phyloP scores from a whole-genome alignment of 1,284 basidiomycete species.

The Cronartium quercuum region DNA sequence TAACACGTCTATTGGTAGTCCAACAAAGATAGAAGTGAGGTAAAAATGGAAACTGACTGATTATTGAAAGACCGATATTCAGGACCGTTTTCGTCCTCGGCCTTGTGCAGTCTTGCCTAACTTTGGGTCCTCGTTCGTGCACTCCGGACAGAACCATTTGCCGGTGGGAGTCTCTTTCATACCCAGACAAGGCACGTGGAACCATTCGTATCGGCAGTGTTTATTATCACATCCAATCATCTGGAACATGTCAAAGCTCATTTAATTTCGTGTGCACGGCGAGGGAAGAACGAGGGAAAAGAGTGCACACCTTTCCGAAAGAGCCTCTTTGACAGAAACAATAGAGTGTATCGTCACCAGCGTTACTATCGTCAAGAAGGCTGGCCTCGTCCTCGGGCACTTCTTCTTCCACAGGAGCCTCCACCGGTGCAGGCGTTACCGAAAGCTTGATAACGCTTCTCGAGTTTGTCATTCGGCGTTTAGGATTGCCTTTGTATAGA shows the following conservation, averaged over 20 bases:
- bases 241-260: not conserved
- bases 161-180: slow-evolving; percentile 35
- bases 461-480: slow-evolving; percentile 14
- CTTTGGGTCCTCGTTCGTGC: slow-evolving; percentile 3
- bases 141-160: slow-evolving; percentile 35
- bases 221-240: slow-evolving; percentile 39
- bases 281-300: not conserved
- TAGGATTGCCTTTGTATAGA: not conserved
- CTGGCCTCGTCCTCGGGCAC: slow-evolving; percentile 13
- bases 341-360: slow-evolving; percentile 33
- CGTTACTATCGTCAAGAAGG: slow-evolving; percentile 27
- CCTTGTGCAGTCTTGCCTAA: not conserved
- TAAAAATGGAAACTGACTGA: too few relatives aligned
- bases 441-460: slow-evolving; percentile 14
- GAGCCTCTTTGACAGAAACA: slow-evolving; percentile 38
- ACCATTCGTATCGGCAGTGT: slow-evolving; percentile 38
- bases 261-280: not conserved
- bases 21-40: too few relatives aligned
- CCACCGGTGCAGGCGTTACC: slow-evolving; percentile 7
- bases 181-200: slow-evolving; percentile 28
- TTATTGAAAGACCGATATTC: too few relatives aligned
- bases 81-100: not conserved
- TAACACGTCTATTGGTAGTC: too few relatives aligned
- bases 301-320: slow-evolving; percentile 24
- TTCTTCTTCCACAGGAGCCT: not conserved